These are phyloP conservation scores for Aplosporella prunicola DNA, from an alignment of 2,329 filamentous ascomycete genomes.

Conservation along the genomic window DNA sequence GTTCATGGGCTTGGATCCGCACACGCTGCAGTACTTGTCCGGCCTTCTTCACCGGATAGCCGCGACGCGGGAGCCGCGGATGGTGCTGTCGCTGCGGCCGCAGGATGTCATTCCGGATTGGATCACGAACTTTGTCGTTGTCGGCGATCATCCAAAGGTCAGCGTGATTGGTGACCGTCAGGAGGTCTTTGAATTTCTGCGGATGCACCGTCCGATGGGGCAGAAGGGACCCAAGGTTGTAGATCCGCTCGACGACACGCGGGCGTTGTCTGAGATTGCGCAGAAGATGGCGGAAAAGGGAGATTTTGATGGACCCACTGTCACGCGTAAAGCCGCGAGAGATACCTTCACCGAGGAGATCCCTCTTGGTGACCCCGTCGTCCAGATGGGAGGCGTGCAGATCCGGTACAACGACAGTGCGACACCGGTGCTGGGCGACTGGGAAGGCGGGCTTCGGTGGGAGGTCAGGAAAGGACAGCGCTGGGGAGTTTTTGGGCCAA, in stretches of 20 bases:
- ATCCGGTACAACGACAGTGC: slow-evolving; percentile 68
- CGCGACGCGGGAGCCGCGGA: slow-evolving; percentile 53
- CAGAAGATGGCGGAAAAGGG: slow-evolving; percentile 4
- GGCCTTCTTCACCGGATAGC: slow-evolving; percentile 61
- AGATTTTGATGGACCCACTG: slow-evolving; percentile 3
- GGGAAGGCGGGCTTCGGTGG: slow-evolving; percentile 73
- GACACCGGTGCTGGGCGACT: slow-evolving; percentile 63
- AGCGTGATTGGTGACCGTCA: slow-evolving; percentile 56
- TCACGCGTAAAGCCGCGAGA: too few species aligned
- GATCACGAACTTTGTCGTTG: slow-evolving; percentile 74
- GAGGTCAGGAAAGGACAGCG: slow-evolving; percentile 62
- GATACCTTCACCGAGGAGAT: too few species aligned
- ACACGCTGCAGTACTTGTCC: slow-evolving; percentile 63
- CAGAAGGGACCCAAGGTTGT: too few species aligned
- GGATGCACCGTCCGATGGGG: too few species aligned
- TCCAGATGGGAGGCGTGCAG: slow-evolving; percentile 79
- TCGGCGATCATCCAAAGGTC: slow-evolving; percentile 59
- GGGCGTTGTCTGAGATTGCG: slow-evolving; percentile 9
- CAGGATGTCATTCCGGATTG: slow-evolving; percentile 83
- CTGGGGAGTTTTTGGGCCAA: slow-evolving; percentile 90
- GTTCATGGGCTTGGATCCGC: slow-evolving; percentile 91
- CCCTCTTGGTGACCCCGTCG: slow-evolving; percentile 54
- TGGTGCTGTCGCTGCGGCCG: slow-evolving; percentile 69
- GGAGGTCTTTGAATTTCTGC: slow-evolving; percentile 45
- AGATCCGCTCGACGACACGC: slow-evolving; percentile 21